These are phyloP conservation scores for Anisogramma anomala DNA, from an alignment of 2,329 filamentous ascomycete species.

Conservation along the genomic window DNA sequence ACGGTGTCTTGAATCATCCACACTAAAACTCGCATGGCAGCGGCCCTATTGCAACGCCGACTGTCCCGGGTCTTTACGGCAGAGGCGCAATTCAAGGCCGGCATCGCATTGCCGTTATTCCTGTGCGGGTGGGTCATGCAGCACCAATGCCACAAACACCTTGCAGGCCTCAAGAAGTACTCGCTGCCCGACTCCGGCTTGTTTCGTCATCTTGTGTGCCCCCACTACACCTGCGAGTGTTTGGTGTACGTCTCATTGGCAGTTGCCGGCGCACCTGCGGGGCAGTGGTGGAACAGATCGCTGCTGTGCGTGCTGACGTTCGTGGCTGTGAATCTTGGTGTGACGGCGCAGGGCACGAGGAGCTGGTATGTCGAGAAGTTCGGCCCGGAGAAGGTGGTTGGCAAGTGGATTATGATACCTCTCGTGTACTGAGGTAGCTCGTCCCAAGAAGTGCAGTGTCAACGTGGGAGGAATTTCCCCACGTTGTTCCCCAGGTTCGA, in stretches of 20 bases:
- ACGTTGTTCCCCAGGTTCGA: constrained; percentile 61
- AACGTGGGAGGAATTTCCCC: constrained; percentile 36
- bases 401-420: constrained; percentile 68
- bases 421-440: constrained; percentile 40
- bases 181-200: constrained; percentile 62
- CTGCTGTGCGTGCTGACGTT: constrained; percentile 60
- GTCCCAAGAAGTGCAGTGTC: constrained; percentile 26
- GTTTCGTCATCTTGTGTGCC: constrained; percentile 65
- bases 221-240: constrained; percentile 87
- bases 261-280: constrained; percentile 58
- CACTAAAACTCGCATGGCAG: constrained; percentile 18
- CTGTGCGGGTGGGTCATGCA: constrained; percentile 61
- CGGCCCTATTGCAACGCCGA: constrained; percentile 20
- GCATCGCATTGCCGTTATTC: constrained; percentile 51
- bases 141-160: constrained; percentile 58
- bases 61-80: constrained; percentile 9
- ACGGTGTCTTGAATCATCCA: neutral
- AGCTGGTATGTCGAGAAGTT: constrained; percentile 72
- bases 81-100: constrained; percentile 32
- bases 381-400: constrained; percentile 48
- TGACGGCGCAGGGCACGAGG: constrained; percentile 68
- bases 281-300: constrained; percentile 57
- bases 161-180: constrained; percentile 67
- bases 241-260: constrained; percentile 71
- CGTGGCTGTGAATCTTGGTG: constrained; percentile 65